Evolutionary conservation across 192 early-diverging fungal genomes (phyloP).

Genomic region (Gonapodya sp.): DNA sequence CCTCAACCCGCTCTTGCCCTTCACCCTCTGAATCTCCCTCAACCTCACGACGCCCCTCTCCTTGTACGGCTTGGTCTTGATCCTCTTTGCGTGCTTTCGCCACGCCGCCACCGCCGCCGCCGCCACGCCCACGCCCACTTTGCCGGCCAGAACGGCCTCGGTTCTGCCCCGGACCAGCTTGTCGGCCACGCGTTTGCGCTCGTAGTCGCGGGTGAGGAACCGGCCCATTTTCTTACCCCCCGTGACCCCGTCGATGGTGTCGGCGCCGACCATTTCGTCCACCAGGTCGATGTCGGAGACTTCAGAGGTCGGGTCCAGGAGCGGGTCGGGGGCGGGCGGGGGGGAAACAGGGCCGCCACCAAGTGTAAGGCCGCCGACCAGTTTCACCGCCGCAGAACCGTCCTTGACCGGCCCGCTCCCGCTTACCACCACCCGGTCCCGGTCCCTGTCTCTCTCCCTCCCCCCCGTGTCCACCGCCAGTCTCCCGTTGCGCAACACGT

Average conservation of each 20-base stretch:
- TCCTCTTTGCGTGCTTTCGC: neutral
- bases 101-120: neutral
- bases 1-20: neutral
- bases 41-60: neutral
- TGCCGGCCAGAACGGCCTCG: neutral
- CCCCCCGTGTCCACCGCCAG: neutral
- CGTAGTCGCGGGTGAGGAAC: neutral
- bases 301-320: neutral
- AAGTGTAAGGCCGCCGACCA: neutral
- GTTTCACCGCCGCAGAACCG: neutral
- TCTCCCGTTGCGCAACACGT: neutral
- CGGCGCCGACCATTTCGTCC: neutral
- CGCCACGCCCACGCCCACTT: neutral
- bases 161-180: neutral
- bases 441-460: neutral
- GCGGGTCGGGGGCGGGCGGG: neutral
- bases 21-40: neutral
- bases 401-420: neutral
- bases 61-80: neutral
- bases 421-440: neutral
- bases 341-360: neutral
- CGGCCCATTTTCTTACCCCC: neutral
- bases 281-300: conserved; percentile 3
- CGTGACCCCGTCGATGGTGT: neutral
- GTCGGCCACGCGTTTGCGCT: neutral